Percentiles rank a stretch among this genome's conserved stretches.
Conservation (phyloP, 1,139 yeast genomes). For the Zygosaccharomyces pseudobailii region DNA sequence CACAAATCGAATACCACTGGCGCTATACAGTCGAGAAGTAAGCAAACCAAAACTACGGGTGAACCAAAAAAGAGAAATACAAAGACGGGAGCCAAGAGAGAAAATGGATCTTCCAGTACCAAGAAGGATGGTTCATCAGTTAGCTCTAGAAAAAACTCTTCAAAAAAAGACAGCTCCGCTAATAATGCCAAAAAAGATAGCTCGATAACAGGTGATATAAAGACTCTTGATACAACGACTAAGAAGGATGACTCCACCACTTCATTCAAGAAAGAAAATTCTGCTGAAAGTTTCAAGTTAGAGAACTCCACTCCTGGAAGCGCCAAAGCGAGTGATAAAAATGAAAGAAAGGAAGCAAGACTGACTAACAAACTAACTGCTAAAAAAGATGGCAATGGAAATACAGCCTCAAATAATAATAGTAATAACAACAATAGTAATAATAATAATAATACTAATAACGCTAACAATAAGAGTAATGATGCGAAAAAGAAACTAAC, state of each 20-base stretch:
- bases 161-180: neutral
- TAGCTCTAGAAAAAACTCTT: constrained; percentile 10
- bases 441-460: constrained; percentile 16
- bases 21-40: constrained; percentile 5
- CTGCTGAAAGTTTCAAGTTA: neutral
- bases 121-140: constrained; percentile 1
- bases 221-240: neutral
- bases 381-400: constrained; percentile 19
- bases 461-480: constrained; percentile 1
- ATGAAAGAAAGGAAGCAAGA: constrained; percentile 1
- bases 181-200: constrained; percentile 1
- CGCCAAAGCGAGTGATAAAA: constrained; percentile 1
- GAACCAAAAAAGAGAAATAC: constrained; percentile 14
- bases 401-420: constrained; percentile 14
- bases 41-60: constrained; percentile 7
- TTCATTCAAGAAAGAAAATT: neutral
- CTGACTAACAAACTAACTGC: constrained; percentile 12
- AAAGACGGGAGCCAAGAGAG: constrained; percentile 3
- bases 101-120: constrained; percentile 5
- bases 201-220: constrained; percentile 7
- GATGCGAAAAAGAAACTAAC: constrained; percentile 21
- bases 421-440: neutral
- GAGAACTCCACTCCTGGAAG: neutral
- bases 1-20: constrained; percentile 13
- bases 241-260: neutral